phyloP scores from a whole-genome alignment of 1,284 basidiomycete species.

The Sanguinoderma infundibulare region DNA sequence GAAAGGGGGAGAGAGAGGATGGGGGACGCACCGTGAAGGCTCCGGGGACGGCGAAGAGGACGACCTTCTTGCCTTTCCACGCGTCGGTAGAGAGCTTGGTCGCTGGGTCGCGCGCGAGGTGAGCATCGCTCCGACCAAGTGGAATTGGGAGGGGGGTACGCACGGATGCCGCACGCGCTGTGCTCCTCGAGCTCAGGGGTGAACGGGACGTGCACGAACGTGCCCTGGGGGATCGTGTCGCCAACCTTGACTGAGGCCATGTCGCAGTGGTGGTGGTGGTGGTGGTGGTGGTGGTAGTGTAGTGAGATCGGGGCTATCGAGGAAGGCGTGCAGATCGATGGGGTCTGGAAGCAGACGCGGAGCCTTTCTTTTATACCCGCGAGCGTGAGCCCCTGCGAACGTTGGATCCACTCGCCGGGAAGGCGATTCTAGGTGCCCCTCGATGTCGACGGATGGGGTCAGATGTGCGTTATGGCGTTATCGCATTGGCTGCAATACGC shows the following conservation, averaged over 20 bases:
- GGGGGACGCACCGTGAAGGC: conserved; percentile 70
- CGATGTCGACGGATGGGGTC: neutral
- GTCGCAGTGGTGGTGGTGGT: neutral
- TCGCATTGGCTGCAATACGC: neutral
- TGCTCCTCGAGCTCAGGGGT: conserved; percentile 66
- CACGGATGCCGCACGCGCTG: conserved; percentile 68
- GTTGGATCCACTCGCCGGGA: no score
- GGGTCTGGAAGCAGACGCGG: neutral
- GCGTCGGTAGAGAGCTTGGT: conserved; percentile 58
- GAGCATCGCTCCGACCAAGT: neutral
- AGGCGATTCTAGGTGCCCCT: neutral
- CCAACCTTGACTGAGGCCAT: conserved; percentile 55
- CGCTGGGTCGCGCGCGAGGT: conserved; percentile 39
- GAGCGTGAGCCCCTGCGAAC: no score
- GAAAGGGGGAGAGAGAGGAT: neutral
- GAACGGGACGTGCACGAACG: conserved; percentile 70
- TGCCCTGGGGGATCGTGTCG: conserved; percentile 64
- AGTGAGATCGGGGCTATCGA: neutral
- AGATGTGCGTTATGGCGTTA: neutral
- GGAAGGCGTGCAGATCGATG: neutral
- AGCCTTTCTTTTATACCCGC: neutral
- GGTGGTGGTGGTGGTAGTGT: neutral
- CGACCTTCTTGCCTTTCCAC: conserved; percentile 87
- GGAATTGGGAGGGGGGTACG: conserved; percentile 34
- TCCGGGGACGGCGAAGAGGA: conserved; percentile 79